Percentiles rank a stretch among this genome's conserved stretches.
phyloP scores from a whole-genome alignment of 257 asterid genomes.

The Catharanthus roseus region DNA sequence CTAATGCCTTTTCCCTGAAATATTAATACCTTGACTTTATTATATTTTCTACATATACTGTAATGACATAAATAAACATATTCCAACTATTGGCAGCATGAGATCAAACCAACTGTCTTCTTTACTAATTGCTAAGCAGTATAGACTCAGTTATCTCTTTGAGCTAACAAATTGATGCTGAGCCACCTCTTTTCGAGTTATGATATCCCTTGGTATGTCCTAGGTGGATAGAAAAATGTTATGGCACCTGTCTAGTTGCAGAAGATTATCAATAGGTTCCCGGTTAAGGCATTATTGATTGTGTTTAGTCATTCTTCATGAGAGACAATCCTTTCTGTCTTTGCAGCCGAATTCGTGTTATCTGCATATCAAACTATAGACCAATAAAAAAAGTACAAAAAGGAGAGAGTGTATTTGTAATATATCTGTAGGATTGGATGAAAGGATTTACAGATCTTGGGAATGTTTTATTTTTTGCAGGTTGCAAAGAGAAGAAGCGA shows the following conservation, averaged over 20 bases:
- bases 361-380: no score
- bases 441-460: background rate
- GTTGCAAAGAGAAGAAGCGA: constrained; percentile 28
- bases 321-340: no score
- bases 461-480: background rate
- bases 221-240: background rate
- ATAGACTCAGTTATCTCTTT: background rate
- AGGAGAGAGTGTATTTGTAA: background rate
- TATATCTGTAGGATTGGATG: background rate
- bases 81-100: background rate
- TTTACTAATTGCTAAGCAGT: background rate
- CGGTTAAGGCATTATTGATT: background rate
- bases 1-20: background rate
- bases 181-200: background rate
- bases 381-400: no score
- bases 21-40: background rate
- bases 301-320: background rate
- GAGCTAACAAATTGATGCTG: background rate
- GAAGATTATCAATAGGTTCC: background rate
- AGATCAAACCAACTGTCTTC: background rate
- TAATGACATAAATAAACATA: no score
- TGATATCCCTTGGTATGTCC: background rate
- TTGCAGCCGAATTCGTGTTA: background rate
- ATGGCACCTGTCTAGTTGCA: background rate
- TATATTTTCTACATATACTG: background rate